Conservation (phyloP, 1,284 basidiomycete species). For the Irpex lacteus region DNA sequence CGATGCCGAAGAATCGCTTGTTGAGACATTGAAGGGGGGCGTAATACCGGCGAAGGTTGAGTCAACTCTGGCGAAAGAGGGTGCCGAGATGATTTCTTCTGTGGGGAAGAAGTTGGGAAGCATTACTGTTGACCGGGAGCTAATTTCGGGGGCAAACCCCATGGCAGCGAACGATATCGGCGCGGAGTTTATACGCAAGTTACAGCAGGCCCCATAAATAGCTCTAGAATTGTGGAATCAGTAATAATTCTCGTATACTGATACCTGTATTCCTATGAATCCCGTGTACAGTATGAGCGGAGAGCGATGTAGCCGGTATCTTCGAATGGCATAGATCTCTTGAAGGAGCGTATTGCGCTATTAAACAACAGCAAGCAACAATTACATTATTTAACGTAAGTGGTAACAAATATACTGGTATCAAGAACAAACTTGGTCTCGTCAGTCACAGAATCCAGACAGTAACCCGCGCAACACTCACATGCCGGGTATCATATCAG, state of each 20-base stretch:
- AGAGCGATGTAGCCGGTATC: neutral
- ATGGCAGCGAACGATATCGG: slow-evolving; percentile 22
- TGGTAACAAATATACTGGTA: neutral
- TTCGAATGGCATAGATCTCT: neutral
- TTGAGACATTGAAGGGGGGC: slow-evolving; percentile 24
- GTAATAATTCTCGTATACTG: neutral
- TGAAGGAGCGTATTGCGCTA: neutral
- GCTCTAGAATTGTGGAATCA: neutral
- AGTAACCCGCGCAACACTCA: neutral
- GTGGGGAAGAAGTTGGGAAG: slow-evolving; percentile 20
- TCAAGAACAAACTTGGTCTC: neutral
- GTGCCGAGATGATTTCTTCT: slow-evolving; percentile 22
- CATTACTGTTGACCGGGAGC: slow-evolving; percentile 24
- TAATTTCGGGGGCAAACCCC: slow-evolving; percentile 25
- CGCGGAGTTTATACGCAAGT: slow-evolving; percentile 21
- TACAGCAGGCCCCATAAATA: slow-evolving; percentile 7
- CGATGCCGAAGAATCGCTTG: slow-evolving; percentile 23
- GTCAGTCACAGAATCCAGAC: neutral
- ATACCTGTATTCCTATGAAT: neutral
- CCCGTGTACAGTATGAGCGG: neutral
- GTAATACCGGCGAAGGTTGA: slow-evolving; percentile 23
- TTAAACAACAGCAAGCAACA: neutral
- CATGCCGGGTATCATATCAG: neutral
- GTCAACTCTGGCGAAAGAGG: slow-evolving; percentile 20
- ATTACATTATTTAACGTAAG: neutral